phyloP scores from a whole-genome alignment of 768 basidiomycete genomes.

The Lentinula raphanica region DNA sequence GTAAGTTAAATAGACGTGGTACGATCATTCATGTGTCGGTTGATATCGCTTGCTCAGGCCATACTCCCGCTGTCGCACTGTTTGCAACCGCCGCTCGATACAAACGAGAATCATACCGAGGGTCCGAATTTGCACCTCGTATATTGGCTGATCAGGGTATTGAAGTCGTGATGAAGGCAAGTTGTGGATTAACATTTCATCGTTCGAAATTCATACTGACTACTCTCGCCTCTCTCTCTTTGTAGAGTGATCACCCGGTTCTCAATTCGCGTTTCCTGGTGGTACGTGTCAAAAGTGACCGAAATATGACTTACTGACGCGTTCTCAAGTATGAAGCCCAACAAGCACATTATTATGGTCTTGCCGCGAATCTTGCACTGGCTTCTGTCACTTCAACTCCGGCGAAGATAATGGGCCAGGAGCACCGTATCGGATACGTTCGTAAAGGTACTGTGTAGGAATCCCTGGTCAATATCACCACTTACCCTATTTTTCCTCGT shows the following conservation, averaged over 20 bases:
- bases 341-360: conserved; percentile 70
- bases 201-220: neutral
- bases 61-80: conserved; percentile 68
- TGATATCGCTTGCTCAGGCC: conserved; percentile 29
- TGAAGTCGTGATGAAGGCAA: conserved; percentile 71
- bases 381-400: conserved; percentile 68
- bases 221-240: neutral
- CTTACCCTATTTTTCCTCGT: neutral
- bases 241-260: conserved; percentile 57
- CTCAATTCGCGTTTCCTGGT: conserved; percentile 66
- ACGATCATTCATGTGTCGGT: neutral
- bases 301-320: conserved; percentile 9
- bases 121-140: conserved; percentile 71
- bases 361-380: conserved; percentile 60
- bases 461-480: neutral
- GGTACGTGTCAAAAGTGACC: neutral
- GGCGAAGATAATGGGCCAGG: conserved; percentile 64
- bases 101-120: conserved; percentile 77
- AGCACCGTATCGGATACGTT: conserved; percentile 73
- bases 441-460: conserved; percentile 37
- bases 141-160: conserved; percentile 66
- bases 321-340: conserved; percentile 55
- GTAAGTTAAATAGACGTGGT: conserved; percentile 23
- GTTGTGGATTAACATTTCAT: conserved; percentile 28
- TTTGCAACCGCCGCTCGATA: conserved; percentile 51